Conservation (phyloP, 192 early-diverging fungal genomes). For the Chytriomyces hyalinus region DNA sequence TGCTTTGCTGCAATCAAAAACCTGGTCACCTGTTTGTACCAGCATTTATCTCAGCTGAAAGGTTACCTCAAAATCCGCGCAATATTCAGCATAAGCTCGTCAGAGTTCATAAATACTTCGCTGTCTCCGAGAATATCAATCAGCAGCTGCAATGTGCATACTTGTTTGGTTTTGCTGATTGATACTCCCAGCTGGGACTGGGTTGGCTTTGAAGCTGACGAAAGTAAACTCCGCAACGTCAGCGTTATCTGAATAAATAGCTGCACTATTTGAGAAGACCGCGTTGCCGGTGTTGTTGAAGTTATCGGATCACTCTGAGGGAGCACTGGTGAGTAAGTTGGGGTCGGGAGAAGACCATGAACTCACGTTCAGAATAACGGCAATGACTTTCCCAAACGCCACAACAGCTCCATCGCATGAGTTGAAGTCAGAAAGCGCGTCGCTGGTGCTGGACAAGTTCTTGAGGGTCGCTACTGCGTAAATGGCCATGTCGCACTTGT, state of each 20-base stretch:
- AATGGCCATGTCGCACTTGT: conserved; percentile 33
- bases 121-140: not conserved
- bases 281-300: conserved; percentile 1
- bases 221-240: conserved; percentile 41
- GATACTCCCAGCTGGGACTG: not conserved
- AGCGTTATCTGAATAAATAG: conserved; percentile 41
- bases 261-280: conserved; percentile 22
- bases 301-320: not conserved
- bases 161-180: not conserved
- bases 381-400: not conserved
- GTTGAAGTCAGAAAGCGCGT: not conserved
- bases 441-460: conserved; percentile 13
- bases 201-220: not conserved
- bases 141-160: conserved; percentile 2
- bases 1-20: conserved; percentile 31
- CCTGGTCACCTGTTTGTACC: not conserved
- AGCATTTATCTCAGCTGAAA: not conserved
- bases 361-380: conserved; percentile 14
- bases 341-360: not conserved
- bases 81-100: conserved; percentile 43
- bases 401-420: not conserved
- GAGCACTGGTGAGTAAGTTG: not conserved
- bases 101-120: conserved; percentile 27
- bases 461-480: conserved; percentile 10
- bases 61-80: conserved; percentile 43